These are phyloP conservation scores for Cicer chorassanicum DNA, from an alignment of 306 rosid species.

Conservation along the genomic window DNA sequence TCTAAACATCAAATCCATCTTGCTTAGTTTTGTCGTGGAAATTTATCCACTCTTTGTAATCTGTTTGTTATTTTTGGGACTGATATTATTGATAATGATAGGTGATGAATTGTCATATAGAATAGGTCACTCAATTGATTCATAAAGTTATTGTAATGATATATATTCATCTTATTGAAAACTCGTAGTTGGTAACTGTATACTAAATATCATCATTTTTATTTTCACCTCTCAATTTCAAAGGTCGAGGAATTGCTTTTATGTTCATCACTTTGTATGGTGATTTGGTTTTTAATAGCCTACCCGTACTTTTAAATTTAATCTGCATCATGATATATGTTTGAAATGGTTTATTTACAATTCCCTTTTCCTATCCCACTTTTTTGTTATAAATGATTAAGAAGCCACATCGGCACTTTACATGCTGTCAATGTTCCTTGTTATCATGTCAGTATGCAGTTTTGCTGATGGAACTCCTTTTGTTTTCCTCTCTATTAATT, in stretches of 20 bases:
- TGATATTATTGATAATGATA: slow-evolving; percentile 22
- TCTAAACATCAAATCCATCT: not conserved
- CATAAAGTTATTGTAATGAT: slow-evolving; percentile 2
- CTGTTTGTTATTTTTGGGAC: not conserved
- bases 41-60: not conserved
- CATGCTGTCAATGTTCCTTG: not conserved
- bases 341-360: not conserved
- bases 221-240: not conserved
- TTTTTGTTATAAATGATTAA: slow-evolving; percentile 7
- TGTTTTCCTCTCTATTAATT: slow-evolving; percentile 19
- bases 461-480: not conserved
- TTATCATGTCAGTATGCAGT: not conserved
- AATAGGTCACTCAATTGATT: not conserved
- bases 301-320: not conserved
- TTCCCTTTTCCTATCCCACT: not conserved
- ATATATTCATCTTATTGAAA: not conserved
- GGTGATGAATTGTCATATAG: not conserved
- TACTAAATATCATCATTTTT: not conserved
- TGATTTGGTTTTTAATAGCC: not conserved
- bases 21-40: not conserved
- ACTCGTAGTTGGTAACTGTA: not conserved
- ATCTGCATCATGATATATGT: not conserved
- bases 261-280: not conserved
- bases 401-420: not conserved
- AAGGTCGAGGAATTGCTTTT: not conserved